These are phyloP conservation scores for Gastrolobium bilobum DNA, from an alignment of 306 rosid genomes.

Conservation along the genomic window DNA sequence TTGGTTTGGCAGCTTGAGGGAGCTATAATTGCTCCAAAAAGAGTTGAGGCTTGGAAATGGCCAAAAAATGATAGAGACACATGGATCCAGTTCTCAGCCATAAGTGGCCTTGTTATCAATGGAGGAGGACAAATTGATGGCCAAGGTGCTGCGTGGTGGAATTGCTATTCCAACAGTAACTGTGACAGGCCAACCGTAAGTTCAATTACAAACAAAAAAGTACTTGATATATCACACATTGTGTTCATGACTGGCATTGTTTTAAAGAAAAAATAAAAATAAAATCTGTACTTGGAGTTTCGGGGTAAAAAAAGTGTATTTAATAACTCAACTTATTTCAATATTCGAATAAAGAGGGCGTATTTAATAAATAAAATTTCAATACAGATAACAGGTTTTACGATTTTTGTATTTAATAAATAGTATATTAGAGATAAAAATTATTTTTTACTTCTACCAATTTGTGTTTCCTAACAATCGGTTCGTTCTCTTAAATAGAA, in stretches of 20 bases:
- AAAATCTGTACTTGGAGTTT: no score
- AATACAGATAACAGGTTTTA: no score
- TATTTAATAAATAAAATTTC: no score
- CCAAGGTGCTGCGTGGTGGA: constrained; percentile 68
- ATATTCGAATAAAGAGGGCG: no score
- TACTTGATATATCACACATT: no score
- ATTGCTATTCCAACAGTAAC: neutral
- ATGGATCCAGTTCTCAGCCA: constrained; percentile 43
- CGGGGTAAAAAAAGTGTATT: no score
- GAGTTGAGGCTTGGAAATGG: constrained; percentile 51
- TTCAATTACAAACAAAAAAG: neutral
- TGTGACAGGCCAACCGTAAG: constrained; percentile 51
- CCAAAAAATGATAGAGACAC: neutral
- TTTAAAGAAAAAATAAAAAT: neutral
- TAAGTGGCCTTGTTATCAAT: constrained; percentile 43
- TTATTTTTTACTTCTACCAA: no score
- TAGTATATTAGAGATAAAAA: no score
- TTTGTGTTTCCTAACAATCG: no score
- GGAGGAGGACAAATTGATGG: constrained; percentile 64
- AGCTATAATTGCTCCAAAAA: constrained; percentile 45
- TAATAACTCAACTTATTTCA: no score
- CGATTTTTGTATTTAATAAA: no score
- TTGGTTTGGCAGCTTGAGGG: constrained; percentile 48
- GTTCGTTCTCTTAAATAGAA: no score
- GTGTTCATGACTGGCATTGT: neutral